Evolutionary conservation across 1,284 basidiomycete genomes (phyloP), one percentile per base, ranked within the genome.

Genomic region (Ustanciosporium gigantosporum): DNA sequence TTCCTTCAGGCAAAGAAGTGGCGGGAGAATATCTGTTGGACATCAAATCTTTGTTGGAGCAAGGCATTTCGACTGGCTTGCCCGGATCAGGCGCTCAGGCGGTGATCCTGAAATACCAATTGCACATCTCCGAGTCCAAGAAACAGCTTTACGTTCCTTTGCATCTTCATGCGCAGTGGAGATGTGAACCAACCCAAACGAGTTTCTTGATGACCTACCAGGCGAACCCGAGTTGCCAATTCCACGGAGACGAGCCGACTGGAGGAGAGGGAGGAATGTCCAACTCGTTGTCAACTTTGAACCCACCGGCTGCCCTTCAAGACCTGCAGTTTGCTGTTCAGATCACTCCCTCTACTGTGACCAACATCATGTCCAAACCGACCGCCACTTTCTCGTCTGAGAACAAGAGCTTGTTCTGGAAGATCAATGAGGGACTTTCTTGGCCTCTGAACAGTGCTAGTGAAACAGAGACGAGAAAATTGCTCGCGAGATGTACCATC

Each of bases 331-430:
- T 83, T 36, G 55, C 73, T 5, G 79, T 81, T 1, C 59, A 74
- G 1, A 78, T 83, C 55, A 65, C 69, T 5, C 68, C 72, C 2
- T 73, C 76, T n/a, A 73, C 66, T 2, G 79, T 82, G 13, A 65
- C 51, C 19, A 80, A 77, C 36, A 80, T 82, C n/a, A 82, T 83
- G 69, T 79, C 81, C 13, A 83, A 83, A 65, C 82, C 82, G 0
- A 65, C 79, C 0, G 81, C 80, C 2, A 70, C 70, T 1, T 83
- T 80, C 73, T 66, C 71, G 2, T 58, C 76, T 0, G 68, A 79
- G 7, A 70, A 72, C 2, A 73, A 79, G 29, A 66, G 71, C 6
- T 75, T 83, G 58, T 66, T 71, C 2, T 82, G 82, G 80, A 74
- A 77, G 31, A 50, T 80, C 23, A 77, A 72, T 4, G 59, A 76